Percentiles rank a stretch among this genome's conserved stretches.
Evolutionary conservation across 1,139 yeast genomes (phyloP).

Genomic region (Yamadazyma trypodendri): DNA sequence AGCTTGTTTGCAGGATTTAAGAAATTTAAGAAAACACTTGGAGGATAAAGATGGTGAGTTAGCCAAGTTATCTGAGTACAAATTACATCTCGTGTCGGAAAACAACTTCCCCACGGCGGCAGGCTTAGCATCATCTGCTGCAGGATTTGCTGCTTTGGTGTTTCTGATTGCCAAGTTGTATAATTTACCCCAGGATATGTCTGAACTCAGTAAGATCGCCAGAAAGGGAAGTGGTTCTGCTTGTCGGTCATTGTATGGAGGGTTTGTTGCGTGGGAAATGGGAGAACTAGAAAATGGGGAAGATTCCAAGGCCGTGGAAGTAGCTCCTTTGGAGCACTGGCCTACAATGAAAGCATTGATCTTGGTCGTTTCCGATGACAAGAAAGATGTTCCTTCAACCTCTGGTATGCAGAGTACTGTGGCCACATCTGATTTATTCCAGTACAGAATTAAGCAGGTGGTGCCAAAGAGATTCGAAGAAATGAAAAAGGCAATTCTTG

Average conservation of each 20-base stretch:
- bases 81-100: conserved; percentile 82
- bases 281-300: conserved; percentile 70
- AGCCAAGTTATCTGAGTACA: conserved; percentile 63
- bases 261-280: conserved; percentile 99
- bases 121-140: conserved; percentile 93
- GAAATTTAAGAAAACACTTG: conserved; percentile 58
- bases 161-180: conserved; percentile 81
- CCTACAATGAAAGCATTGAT: conserved; percentile 89
- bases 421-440: conserved; percentile 79
- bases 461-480: conserved; percentile 82
- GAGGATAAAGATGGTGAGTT: conserved; percentile 50
- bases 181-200: conserved; percentile 73
- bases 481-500: conserved; percentile 74
- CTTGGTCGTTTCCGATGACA: conserved; percentile 87
- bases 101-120: conserved; percentile 99
- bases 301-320: conserved; percentile 90
- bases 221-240: conserved; percentile 99
- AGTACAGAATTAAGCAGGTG: conserved; percentile 70
- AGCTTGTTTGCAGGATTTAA: conserved; percentile 76
- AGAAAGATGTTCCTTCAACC: conserved; percentile 93
- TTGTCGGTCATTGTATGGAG: conserved; percentile 94
- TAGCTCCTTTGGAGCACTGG: conserved; percentile 87
- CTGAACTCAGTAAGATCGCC: conserved; percentile 89
- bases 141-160: conserved; percentile 92
- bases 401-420: conserved; percentile 97